Evolutionary conservation across 768 basidiomycete species (phyloP).

Genomic region (Polyporus arcularius): DNA sequence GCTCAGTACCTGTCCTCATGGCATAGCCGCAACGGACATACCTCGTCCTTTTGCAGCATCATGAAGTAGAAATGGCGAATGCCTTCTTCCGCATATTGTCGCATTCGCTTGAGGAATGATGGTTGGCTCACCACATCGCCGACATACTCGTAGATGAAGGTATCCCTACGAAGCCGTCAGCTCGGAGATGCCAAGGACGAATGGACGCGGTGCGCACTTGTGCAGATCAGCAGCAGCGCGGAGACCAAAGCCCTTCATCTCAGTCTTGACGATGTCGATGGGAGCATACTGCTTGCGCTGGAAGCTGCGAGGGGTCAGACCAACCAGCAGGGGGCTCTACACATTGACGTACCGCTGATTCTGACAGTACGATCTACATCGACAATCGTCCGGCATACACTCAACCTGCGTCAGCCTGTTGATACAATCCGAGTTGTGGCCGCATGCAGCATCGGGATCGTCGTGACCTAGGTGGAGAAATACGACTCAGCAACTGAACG

Average conservation of each 20-base stretch:
- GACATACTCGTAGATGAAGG: conserved; percentile 96
- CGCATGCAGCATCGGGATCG: conserved; percentile 71
- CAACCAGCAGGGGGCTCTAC: too few relatives aligned
- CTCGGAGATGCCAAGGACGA: not conserved
- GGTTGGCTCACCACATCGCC: conserved; percentile 91
- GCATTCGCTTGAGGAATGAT: conserved; percentile 92
- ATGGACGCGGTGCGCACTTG: conserved; percentile 50
- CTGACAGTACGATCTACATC: conserved; percentile 77
- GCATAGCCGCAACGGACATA: conserved; percentile 34
- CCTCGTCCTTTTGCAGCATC: conserved; percentile 99
- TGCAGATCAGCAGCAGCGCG: conserved; percentile 69
- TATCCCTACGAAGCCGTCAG: conserved; percentile 54
- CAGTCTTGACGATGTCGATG: conserved; percentile 89
- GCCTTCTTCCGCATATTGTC: conserved; percentile 89
- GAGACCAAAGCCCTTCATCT: conserved; percentile 94
- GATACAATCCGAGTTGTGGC: conserved; percentile 90
- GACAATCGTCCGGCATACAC: conserved; percentile 89
- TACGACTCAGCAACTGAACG: not conserved
- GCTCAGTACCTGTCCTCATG: not conserved
- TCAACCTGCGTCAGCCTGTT: conserved; percentile 97
- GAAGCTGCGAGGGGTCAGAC: conserved; percentile 55
- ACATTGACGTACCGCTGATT: conserved; percentile 77
- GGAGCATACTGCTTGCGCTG: conserved; percentile 81
- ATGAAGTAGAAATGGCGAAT: conserved; percentile 99
- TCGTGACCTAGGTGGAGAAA: conserved; percentile 48